Percentiles rank a stretch among this genome's conserved stretches.
phyloP scores from a whole-genome alignment of 371 early-diverging fungal species.

The Syncephalastrum sp. region DNA sequence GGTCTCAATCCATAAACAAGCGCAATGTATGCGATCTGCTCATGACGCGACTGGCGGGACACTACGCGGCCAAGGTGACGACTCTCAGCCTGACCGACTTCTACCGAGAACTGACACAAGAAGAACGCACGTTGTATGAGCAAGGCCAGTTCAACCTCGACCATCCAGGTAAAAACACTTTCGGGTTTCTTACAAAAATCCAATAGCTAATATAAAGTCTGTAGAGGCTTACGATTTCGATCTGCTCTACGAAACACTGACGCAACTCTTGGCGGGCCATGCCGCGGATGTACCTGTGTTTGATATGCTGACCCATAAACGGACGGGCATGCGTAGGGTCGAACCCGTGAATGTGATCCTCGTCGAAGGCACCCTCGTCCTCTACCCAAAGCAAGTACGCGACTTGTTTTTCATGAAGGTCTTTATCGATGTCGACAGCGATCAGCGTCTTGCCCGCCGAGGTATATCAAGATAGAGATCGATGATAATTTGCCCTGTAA shows the following conservation, averaged over 20 bases:
- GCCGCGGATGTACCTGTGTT: conserved; percentile 51
- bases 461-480: conserved; percentile 15
- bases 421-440: conserved; percentile 69
- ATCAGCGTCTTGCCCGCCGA: conserved; percentile 56
- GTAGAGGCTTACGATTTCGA: conserved; percentile 62
- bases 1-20: conserved; percentile 8
- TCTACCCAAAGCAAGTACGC: conserved; percentile 54
- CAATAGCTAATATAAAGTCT: neutral
- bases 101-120: conserved; percentile 48
- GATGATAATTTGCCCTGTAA: neutral
- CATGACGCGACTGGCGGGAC: conserved; percentile 22
- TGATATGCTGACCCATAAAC: conserved; percentile 39
- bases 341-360: conserved; percentile 57
- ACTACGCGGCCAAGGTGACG: conserved; percentile 34
- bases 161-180: conserved; percentile 44
- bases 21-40: conserved; percentile 25
- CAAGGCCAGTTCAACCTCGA: conserved; percentile 50
- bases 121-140: conserved; percentile 40
- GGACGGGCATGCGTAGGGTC: conserved; percentile 29
- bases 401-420: conserved; percentile 62
- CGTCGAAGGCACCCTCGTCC: conserved; percentile 61
- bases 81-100: conserved; percentile 56
- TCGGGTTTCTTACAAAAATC: no score
- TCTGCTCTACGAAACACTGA: conserved; percentile 42
- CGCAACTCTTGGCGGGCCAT: conserved; percentile 42